phyloP scores from a whole-genome alignment of 2,329 filamentous ascomycete species.

The Aspergillus clavatus region DNA sequence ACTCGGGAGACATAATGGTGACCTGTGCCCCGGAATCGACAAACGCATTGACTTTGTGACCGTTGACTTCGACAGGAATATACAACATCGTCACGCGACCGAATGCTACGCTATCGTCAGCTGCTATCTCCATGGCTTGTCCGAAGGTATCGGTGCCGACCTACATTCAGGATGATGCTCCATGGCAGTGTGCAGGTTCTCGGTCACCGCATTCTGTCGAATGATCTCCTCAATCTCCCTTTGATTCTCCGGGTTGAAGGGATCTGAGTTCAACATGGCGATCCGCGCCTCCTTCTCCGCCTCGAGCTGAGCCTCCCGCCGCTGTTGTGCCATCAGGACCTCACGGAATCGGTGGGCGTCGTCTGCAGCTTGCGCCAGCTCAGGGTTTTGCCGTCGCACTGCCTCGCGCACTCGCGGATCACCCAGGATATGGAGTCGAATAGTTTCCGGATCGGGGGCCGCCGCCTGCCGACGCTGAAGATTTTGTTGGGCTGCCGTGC shows the following conservation, averaged over 20 bases:
- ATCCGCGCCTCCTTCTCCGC: slow-evolving; percentile 77
- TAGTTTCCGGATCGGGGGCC: slow-evolving; percentile 65
- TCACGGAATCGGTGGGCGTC: slow-evolving; percentile 72
- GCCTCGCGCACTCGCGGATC: slow-evolving; percentile 69
- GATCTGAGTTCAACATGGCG: slow-evolving; percentile 81
- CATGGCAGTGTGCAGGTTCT: slow-evolving; percentile 94
- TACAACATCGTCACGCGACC: slow-evolving; percentile 95
- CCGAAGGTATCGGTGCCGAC: slow-evolving; percentile 21
- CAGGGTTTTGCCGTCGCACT: slow-evolving; percentile 66
- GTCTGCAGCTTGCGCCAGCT: slow-evolving; percentile 70
- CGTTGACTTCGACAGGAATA: slow-evolving; percentile 91
- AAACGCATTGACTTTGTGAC: slow-evolving; percentile 85
- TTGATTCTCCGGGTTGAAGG: slow-evolving; percentile 90
- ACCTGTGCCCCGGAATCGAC: slow-evolving; percentile 97
- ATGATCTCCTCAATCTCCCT: slow-evolving; percentile 95
- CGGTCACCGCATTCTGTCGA: slow-evolving; percentile 85
- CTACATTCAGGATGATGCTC: slow-evolving; percentile 95
- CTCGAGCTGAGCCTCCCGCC: slow-evolving; percentile 67
- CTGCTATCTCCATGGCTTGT: slow-evolving; percentile 2
- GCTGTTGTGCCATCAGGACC: slow-evolving; percentile 62
- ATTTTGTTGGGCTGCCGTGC: slow-evolving; percentile 26
- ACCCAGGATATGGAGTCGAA: slow-evolving; percentile 76
- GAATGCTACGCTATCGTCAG: slow-evolving; percentile 60
- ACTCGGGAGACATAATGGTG: slow-evolving; percentile 96
- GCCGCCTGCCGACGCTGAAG: slow-evolving; percentile 27